Conservation (phyloP, 2,329 filamentous ascomycete species). For the Lachnellula occidentalis region DNA sequence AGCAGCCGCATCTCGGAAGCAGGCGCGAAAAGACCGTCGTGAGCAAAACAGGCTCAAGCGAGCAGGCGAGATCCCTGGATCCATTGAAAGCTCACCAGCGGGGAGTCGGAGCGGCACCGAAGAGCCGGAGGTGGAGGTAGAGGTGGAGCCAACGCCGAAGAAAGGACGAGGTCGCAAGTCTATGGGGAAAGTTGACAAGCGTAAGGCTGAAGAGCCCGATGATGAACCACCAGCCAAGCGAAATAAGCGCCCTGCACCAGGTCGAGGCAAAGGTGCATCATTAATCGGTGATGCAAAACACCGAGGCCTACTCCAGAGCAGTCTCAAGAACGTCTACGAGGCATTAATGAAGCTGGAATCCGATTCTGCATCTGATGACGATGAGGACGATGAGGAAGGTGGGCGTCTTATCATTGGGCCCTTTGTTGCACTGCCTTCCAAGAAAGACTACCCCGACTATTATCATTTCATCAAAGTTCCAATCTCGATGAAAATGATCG, state of each 20-base stretch:
- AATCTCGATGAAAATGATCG: constrained; percentile 94
- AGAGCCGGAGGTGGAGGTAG: constrained; percentile 53
- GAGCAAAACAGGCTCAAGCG: constrained; percentile 69
- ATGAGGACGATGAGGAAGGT: constrained; percentile 46
- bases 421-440: constrained; percentile 86
- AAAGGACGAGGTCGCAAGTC: constrained; percentile 78
- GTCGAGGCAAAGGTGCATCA: constrained; percentile 53
- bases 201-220: constrained; percentile 69
- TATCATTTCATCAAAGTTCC: constrained; percentile 88
- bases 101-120: constrained; percentile 81
- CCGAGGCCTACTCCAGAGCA: constrained; percentile 72
- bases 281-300: constrained; percentile 56
- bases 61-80: constrained; percentile 26
- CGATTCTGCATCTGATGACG: constrained; percentile 41
- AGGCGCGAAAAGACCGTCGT: constrained; percentile 76
- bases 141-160: constrained; percentile 54
- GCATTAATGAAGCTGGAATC: constrained; percentile 76
- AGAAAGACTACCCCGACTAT: constrained; percentile 88
- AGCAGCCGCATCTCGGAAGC: constrained; percentile 84
- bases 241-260: constrained; percentile 69
- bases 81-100: constrained; percentile 61
- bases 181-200: constrained; percentile 70
- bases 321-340: constrained; percentile 72
- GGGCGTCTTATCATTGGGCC: constrained; percentile 86
- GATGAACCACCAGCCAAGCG: constrained; percentile 72